Conservation (phyloP, 2,329 filamentous ascomycete genomes). For the Cytospora leucostoma region DNA sequence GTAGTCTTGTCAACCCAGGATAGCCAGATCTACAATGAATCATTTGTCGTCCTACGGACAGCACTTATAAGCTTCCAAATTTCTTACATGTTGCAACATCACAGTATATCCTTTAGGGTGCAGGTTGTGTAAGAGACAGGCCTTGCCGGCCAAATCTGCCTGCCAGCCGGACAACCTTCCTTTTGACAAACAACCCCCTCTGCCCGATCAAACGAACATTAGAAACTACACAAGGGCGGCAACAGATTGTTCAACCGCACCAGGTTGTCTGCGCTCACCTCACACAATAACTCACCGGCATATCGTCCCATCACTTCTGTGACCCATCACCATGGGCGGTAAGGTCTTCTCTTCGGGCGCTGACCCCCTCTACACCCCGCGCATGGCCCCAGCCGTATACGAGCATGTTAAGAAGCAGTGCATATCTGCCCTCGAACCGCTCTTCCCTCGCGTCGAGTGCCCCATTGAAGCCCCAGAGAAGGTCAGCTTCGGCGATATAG, state of each 20-base stretch:
- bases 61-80: no score
- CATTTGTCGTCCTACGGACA: no score
- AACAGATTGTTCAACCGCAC: not conserved
- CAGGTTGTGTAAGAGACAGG: no score
- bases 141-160: not conserved
- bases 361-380: conserved; percentile 59
- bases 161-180: not conserved
- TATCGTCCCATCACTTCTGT: no score
- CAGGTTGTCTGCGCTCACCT: not conserved
- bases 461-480: conserved; percentile 73
- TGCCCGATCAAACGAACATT: not conserved
- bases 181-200: not conserved
- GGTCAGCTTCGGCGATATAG: conserved; percentile 69
- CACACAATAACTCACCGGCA: not conserved
- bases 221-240: not conserved
- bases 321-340: conserved; percentile 61
- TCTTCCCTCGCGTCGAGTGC: conserved; percentile 58
- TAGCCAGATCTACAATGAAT: no score
- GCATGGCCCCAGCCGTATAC: conserved; percentile 65
- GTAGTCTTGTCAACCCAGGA: no score
- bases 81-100: no score
- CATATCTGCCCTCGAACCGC: conserved; percentile 46
- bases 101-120: no score
- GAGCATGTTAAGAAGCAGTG: conserved; percentile 48
- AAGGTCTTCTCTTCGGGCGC: conserved; percentile 53